A percentile compares a stretch with the other conserved stretches of the same genome.
phyloP scores from a whole-genome alignment of 2,329 filamentous ascomycete species.

The Fusarium temperatum region DNA sequence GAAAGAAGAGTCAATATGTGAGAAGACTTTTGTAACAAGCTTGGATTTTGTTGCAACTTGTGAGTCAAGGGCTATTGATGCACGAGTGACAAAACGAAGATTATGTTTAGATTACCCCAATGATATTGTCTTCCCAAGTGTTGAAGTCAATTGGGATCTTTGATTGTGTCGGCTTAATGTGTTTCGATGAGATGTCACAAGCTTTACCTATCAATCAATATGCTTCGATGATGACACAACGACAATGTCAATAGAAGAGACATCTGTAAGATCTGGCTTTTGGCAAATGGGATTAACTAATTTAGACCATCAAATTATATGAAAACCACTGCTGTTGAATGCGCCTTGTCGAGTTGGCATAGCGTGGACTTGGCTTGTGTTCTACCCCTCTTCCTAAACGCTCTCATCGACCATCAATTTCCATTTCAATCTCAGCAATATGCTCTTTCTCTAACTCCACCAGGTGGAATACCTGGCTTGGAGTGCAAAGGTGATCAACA shows the following conservation, averaged over 20 bases:
- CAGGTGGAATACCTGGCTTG: fast-evolving
- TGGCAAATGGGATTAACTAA: fast-evolving
- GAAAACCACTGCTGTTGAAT: fast-evolving
- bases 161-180: no score
- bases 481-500: background rate
- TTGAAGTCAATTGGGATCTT: no score
- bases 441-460: background rate
- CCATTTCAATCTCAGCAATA: background rate
- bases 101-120: fast-evolving
- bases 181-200: no score
- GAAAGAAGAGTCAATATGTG: fast-evolving
- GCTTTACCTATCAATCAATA: no score
- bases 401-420: fast-evolving
- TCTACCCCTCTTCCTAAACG: fast-evolving
- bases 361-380: background rate
- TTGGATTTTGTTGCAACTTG: no score
- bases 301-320: background rate
- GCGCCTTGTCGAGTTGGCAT: fast-evolving
- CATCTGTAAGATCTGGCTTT: fast-evolving
- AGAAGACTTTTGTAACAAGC: background rate
- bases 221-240: no score
- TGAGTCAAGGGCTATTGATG: background rate
- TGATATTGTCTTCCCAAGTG: no score
- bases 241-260: fast-evolving
- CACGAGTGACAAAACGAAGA: fast-evolving